Evolutionary conservation across 1,284 basidiomycete species (phyloP), one percentile per base, ranked within the genome.

Genomic region (Leccinum fallax): DNA sequence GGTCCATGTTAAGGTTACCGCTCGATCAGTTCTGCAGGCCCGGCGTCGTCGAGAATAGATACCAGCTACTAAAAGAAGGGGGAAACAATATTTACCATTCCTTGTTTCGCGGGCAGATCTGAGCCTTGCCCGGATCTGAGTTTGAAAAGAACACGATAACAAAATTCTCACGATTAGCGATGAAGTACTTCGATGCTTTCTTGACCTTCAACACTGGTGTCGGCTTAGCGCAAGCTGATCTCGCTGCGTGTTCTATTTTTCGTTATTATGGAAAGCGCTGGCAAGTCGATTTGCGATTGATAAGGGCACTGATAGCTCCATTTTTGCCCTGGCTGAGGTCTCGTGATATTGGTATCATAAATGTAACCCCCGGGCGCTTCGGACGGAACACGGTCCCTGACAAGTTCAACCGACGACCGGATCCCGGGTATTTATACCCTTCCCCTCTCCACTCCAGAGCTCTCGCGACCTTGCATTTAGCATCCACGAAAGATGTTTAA

Each of bases 401-500:
- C 15, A 30, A 10, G 5, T 19, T 24, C 48, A 19, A 24, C 21
- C 19, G 21, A 40, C 8, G 16, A 26, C 21, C 9, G 24, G 49
- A 15, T 51, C 24, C 48, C 48, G 15, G 48, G 46, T 60, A 66
- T 55, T 60, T 66, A 64, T 32, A 21, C 24, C 19, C 15, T 13
- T 28, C 19, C 28, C 30, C 16, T 5, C 48, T 5, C 15, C 32
- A 34, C 32, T 11, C 32, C 11, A 32, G 32, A 32, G 32, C 32
- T 32, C 1, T 62, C 15, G 19, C 43, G 19, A 28, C 32, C 11
- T 13, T n/a, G 34, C 26, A 34, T 13, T 16, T 6, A 34, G 9
- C 34, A 15, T 40, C 34, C 13, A 34, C 49, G 36, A 28, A 60
- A 36, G 7, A 71, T 76, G 64, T 54, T 72, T 13, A 63, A 58